These are phyloP conservation scores for Stenocarpella maydis DNA, from an alignment of 2,329 filamentous ascomycete species.

Conservation along the genomic window DNA sequence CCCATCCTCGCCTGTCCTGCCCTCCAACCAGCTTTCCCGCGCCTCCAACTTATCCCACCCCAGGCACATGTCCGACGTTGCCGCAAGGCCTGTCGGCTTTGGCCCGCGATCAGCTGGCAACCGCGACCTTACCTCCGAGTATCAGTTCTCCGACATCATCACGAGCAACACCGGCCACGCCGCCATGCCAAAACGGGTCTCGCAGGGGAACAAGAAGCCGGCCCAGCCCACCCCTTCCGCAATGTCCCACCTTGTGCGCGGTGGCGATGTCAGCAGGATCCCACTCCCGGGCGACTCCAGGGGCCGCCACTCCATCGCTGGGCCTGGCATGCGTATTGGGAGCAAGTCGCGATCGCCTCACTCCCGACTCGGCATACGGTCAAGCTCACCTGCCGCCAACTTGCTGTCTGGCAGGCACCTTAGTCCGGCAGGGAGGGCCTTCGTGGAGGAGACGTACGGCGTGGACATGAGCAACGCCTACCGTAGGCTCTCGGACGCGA, in stretches of 20 bases:
- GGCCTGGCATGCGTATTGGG: conserved; percentile 45
- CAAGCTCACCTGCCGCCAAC: conserved; percentile 54
- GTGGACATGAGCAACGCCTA: conserved; percentile 77
- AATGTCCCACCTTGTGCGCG: conserved; percentile 64
- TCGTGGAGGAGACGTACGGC: conserved; percentile 64
- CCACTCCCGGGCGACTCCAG: conserved; percentile 55
- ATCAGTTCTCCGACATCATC: conserved; percentile 69
- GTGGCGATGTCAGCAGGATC: conserved; percentile 58
- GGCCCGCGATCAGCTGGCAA: conserved; percentile 48
- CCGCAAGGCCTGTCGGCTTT: conserved; percentile 57
- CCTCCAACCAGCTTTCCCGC: conserved; percentile 47
- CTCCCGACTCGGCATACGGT: conserved; percentile 57
- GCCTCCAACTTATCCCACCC: conserved; percentile 46
- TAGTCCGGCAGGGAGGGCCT: conserved; percentile 48
- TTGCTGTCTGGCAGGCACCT: conserved; percentile 46
- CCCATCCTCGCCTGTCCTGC: conserved; percentile 54
- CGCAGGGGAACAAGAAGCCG: conserved; percentile 52
- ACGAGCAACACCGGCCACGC: conserved; percentile 59
- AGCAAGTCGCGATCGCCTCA: conserved; percentile 64
- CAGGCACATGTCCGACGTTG: conserved; percentile 65
- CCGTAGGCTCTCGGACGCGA: conserved; percentile 75
- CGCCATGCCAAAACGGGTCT: conserved; percentile 58
- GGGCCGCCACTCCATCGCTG: conserved; percentile 50
- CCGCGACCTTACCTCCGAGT: conserved; percentile 59
- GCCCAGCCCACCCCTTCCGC: conserved; percentile 43